Conservation (phyloP, 2,329 filamentous ascomycete species). For the Xylaria sp. region DNA sequence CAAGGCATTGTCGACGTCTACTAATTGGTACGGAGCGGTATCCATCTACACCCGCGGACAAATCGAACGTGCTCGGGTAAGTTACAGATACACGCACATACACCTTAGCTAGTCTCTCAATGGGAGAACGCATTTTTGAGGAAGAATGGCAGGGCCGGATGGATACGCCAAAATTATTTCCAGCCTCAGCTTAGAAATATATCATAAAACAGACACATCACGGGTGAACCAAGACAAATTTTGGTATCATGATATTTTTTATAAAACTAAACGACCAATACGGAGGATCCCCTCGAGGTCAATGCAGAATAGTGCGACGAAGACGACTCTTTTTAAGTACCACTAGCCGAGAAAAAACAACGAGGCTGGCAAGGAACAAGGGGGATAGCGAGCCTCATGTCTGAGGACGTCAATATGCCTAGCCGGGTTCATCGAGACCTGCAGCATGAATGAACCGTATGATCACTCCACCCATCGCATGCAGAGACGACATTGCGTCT, state of each 20-base stretch:
- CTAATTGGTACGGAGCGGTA: no score
- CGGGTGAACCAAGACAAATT: conserved; percentile 9
- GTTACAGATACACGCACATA: no score
- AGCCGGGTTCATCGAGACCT: conserved; percentile 28
- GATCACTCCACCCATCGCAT: conserved; percentile 19
- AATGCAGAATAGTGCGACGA: conserved; percentile 31
- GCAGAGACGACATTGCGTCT: conserved; percentile 28
- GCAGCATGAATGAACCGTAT: conserved; percentile 25
- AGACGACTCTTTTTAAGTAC: conserved; percentile 30
- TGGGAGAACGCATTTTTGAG: no score
- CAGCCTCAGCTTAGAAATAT: no score
- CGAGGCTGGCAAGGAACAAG: conserved; percentile 17
- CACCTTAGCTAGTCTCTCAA: no score
- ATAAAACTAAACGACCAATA: conserved; percentile 37
- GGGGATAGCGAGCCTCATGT: conserved; percentile 16
- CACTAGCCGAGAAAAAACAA: conserved; percentile 31
- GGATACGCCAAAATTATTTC: neutral
- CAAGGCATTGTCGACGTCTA: no score
- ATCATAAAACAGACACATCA: neutral
- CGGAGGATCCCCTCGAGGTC: conserved; percentile 29
- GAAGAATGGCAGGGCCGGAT: neutral
- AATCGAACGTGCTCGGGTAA: neutral
- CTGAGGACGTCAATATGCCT: conserved; percentile 12
- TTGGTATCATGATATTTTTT: conserved; percentile 34
- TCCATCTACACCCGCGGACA: no score